Evolutionary conservation across 176 grass and related monocot genomes (phyloP), one percentile per base, ranked within the genome.

Genomic region (Raddia guianensis): DNA sequence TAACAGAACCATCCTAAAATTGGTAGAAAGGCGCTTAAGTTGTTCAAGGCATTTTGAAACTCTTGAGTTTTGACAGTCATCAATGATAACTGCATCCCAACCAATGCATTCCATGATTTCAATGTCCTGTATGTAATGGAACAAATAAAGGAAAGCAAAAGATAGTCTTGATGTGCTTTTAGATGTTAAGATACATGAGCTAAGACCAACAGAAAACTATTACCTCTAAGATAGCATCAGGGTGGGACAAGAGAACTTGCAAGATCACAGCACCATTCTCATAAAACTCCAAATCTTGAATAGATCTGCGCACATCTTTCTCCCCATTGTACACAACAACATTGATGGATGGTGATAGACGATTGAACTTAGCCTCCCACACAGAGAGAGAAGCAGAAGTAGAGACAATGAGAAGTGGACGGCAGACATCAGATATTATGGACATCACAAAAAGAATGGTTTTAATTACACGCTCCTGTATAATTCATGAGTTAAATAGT

Each of bases 401-500:
- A 57, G 89, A 94, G 58, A 97, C 79, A 74, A 97, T 85, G 52
- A 97, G 87, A 72, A 97, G 85, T 62, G 94, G 94, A 32, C 18
- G 75, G 75, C 83, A 85, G 43, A 85, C 77, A 82, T 92, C 81
- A 73, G 83, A 62, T 64, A 90, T 68, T 63, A 94, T 78, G 21
- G 91, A 90, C 63, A 86, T 72, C 7, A 79, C 83, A 65, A 97
- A 94, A 72, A 92, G 72, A 71, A 97, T 88, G 60, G 94, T 86
- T 66, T 85, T 97, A 84, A 90, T 90, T 75, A 97, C 87, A 63
- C 94, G 86, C 73, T 97, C 94, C 94, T 90, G 94, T 63, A 48
- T 8, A 66, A 64, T 63, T 60, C 16, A 75, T 49, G 18, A 78
- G 60, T 51, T 78, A 64, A 49, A 67, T 67, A 53, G 49, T 70